Conservation (phyloP, 208 protist species). For the Phytomonas francai region DNA sequence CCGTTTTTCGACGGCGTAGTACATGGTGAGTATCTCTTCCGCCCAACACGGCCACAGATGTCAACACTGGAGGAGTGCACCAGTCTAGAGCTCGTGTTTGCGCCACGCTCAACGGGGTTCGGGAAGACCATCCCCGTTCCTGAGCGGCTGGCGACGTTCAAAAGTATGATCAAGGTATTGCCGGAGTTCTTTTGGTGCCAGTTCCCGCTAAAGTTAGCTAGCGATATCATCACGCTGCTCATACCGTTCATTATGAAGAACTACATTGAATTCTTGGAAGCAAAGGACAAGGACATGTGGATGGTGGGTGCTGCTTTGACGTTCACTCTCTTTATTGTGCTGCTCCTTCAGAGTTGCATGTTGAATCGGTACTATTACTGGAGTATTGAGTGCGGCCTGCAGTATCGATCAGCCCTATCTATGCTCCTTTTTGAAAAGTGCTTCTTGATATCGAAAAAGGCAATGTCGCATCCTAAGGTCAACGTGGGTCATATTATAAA, state of each 20-base stretch:
- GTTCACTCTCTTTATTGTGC: constrained; percentile 29
- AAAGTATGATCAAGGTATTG: constrained; percentile 20
- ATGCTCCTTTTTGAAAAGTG: constrained; percentile 77
- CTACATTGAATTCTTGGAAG: constrained; percentile 24
- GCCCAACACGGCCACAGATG: constrained; percentile 18
- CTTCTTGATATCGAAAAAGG: constrained; percentile 37
- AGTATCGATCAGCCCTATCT: constrained; percentile 50
- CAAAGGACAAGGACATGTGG: constrained; percentile 14
- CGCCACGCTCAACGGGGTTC: constrained; percentile 9
- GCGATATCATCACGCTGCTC: constrained; percentile 36
- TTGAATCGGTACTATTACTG: constrained; percentile 49
- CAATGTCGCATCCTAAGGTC: constrained; percentile 55
- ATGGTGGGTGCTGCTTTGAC: constrained; percentile 31
- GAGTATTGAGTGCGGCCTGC: constrained; percentile 27
- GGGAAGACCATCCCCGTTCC: constrained; percentile 16
- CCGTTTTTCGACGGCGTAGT: constrained; percentile 44
- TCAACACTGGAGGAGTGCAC: constrained; percentile 50
- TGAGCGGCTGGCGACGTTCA: constrained; percentile 9
- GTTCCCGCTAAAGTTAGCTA: constrained; percentile 37
- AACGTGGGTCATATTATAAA: constrained; percentile 86
- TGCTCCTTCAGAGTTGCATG: constrained; percentile 34
- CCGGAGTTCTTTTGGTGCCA: constrained; percentile 28
- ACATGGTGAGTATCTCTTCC: constrained; percentile 63
- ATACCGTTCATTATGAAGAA: constrained; percentile 46
- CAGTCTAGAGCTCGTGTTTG: constrained; percentile 19